phyloP scores from a whole-genome alignment of 2,329 filamentous ascomycete species.

The Pseudogymnoascus sp. region DNA sequence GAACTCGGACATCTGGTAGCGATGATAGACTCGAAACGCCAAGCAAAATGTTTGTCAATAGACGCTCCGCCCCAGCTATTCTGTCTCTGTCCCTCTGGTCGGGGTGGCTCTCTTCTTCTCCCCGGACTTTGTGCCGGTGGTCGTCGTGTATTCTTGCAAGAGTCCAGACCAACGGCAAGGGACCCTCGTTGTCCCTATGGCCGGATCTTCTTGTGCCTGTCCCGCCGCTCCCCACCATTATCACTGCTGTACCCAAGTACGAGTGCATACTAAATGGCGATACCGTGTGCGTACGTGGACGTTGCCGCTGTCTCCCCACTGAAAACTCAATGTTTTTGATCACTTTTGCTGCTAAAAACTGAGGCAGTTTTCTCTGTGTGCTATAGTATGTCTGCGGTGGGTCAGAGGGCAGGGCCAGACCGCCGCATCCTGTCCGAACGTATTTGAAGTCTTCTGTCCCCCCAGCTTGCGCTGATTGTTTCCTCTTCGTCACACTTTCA shows the following conservation, averaged over 20 bases:
- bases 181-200: background rate
- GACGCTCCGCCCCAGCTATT: background rate
- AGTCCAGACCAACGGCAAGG: background rate
- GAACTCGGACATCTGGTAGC: background rate
- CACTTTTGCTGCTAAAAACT: background rate
- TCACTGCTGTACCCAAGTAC: background rate
- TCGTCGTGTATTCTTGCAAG: background rate
- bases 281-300: background rate
- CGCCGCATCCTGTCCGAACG: background rate
- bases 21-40: constrained; percentile 1
- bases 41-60: background rate
- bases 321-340: background rate
- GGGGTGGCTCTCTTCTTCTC: background rate
- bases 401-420: constrained; percentile 4
- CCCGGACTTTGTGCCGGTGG: background rate
- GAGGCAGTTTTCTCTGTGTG: background rate
- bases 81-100: background rate
- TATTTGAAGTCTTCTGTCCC: background rate
- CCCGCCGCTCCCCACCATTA: background rate
- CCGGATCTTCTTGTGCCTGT: background rate
- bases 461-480: background rate
- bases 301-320: constrained; percentile 3
- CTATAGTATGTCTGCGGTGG: background rate
- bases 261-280: background rate
- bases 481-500: constrained; percentile 5